Percentiles rank a stretch among this genome's conserved stretches.
phyloP scores from a whole-genome alignment of 768 basidiomycete species.

The Rhodocollybia butyracea region DNA sequence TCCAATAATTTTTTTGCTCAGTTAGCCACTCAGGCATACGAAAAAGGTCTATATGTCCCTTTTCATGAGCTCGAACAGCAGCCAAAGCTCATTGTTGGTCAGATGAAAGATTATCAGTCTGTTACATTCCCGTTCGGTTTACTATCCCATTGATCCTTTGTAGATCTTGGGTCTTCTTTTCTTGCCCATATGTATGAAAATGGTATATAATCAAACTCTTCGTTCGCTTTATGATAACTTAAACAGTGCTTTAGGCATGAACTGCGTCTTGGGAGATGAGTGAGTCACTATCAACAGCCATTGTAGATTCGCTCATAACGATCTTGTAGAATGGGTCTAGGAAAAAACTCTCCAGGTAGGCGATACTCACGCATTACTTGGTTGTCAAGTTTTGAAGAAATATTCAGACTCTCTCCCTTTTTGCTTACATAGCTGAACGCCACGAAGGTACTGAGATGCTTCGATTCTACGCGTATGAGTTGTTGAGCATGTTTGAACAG shows the following conservation, averaged over 20 bases:
- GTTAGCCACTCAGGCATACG: slow-evolving; percentile 25
- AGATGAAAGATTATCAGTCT: slow-evolving; percentile 73
- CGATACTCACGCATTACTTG: too few relatives aligned
- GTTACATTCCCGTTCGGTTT: slow-evolving; percentile 7
- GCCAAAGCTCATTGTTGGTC: slow-evolving; percentile 51
- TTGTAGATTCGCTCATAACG: background rate
- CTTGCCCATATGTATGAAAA: slow-evolving; percentile 67
- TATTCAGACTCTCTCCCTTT: slow-evolving; percentile 54
- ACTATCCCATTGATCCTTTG: background rate
- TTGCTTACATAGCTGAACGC: slow-evolving; percentile 63
- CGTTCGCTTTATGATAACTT: background rate
- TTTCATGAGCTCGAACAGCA: slow-evolving; percentile 42
- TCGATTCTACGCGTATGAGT: too few relatives aligned
- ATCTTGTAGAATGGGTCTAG: slow-evolving; percentile 52
- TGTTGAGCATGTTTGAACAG: too few relatives aligned
- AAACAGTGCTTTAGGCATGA: slow-evolving; percentile 48
- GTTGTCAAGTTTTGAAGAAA: background rate
- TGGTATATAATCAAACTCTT: slow-evolving; percentile 30
- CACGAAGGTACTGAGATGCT: slow-evolving; percentile 27
- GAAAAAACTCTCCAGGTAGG: slow-evolving; percentile 60
- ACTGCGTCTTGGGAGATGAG: slow-evolving; percentile 72
- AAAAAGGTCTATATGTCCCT: slow-evolving; percentile 26
- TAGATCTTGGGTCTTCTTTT: slow-evolving; percentile 64
- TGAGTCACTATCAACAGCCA: slow-evolving; percentile 26
- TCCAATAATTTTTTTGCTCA: slow-evolving; percentile 33